Base-by-base conservation (phyloP, 2,329 filamentous ascomycete species). In the Ilyonectria mors-panacis region DNA sequence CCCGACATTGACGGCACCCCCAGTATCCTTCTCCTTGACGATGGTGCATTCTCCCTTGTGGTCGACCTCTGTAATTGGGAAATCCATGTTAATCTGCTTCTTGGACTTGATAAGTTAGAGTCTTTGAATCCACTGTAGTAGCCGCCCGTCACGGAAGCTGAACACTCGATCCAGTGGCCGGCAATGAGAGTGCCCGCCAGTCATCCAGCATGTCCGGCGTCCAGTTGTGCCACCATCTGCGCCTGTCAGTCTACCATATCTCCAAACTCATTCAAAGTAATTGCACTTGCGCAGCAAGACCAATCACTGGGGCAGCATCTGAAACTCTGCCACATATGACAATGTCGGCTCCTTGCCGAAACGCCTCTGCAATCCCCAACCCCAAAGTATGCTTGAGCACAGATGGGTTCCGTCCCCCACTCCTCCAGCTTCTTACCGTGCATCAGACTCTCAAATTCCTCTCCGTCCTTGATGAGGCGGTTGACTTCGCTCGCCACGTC, bases 101-200 rank as follows among this genome's bases (percentile, higher is more conserved):
- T 50, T 47, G n/a, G 48, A 60, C 39, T 61, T 56, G 30, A 75
- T 70, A n/a, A 78, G 30, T 75, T 70, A n/a, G 78, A 71, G 2
- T 76, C 67, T 26, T 71, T 70, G 47, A 72, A 86, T 3, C 85
- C 86, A 2, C 85, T 80, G 63, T 86, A 88, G 67, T 88, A 88
- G 0, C 78, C 83, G 0, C 86, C 86, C 1, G 84, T 86, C 4
- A 84, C 84, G 66, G 88, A 88, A 4, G 82, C 80, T 1, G 81
- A 83, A 70, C 85, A 87, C 71, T 88, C 85, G 59, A 87, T 86
- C 21, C 87, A 69, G 73, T 87, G 84, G 1, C 85, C 85, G 1
- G 84, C 84, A 26, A 87, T 77, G 0, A 87, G 74, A 1, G 84
- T 77, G 0, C 83, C 82, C n/a, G 26, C 54, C 37, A 55, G 33